Percentiles rank a stretch among this genome's conserved stretches.
phyloP scores from a whole-genome alignment of 78 protist genomes.

The Guillardia theta region DNA sequence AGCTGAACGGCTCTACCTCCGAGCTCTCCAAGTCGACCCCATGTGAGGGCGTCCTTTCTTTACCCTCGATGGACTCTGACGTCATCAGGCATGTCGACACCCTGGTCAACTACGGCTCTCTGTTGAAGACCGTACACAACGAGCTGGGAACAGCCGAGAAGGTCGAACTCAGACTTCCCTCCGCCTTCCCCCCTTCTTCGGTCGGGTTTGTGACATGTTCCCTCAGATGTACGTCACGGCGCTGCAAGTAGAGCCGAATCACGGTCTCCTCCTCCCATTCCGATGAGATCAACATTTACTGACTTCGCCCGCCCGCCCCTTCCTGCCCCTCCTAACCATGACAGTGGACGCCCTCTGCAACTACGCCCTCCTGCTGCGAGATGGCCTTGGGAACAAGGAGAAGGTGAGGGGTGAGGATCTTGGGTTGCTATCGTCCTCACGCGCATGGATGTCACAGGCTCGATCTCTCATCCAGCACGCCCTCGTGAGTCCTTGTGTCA shows the following conservation, averaged over 20 bases:
- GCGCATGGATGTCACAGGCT: too few relatives aligned
- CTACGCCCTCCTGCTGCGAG: slow-evolving; percentile 22
- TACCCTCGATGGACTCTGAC: too few relatives aligned
- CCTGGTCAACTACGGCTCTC: slow-evolving; percentile 7
- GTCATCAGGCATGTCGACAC: background rate
- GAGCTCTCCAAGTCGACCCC: background rate
- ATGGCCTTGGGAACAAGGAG: background rate
- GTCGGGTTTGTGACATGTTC: background rate
- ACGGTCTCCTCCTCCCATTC: background rate
- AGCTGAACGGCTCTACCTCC: background rate
- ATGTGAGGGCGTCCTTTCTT: too few relatives aligned
- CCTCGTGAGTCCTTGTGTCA: background rate
- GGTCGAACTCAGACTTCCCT: background rate
- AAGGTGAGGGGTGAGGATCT: too few relatives aligned
- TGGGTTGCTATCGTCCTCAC: too few relatives aligned
- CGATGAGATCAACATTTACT: background rate
- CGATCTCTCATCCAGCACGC: too few relatives aligned
- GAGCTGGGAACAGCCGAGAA: background rate
- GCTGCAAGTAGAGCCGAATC: background rate
- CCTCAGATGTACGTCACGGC: background rate
- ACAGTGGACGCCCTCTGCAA: background rate
- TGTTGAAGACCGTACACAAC: background rate
- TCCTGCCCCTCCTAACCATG: background rate
- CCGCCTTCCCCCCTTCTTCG: background rate
- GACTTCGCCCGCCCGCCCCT: background rate